phyloP scores from a whole-genome alignment of 2,329 filamentous ascomycete species.

The Zymoseptoria brevis region DNA sequence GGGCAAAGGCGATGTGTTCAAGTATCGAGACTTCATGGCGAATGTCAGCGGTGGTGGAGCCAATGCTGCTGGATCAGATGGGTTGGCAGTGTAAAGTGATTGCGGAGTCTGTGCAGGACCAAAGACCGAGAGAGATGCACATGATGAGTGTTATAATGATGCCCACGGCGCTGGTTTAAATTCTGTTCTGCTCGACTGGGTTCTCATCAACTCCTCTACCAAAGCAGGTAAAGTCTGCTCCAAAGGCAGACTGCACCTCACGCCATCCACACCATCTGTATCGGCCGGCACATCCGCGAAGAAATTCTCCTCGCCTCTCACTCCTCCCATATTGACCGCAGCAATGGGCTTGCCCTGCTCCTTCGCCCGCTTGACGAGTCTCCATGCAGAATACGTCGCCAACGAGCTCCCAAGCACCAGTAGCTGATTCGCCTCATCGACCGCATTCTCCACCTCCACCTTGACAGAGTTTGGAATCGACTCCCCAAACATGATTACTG shows the following conservation, averaged over 20 bases:
- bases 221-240: constrained; percentile 33
- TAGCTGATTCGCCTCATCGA: constrained; percentile 67
- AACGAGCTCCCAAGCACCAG: constrained; percentile 82
- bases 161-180: constrained; percentile 17
- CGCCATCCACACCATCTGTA: constrained; percentile 31
- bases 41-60: constrained; percentile 34
- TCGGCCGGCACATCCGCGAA: constrained; percentile 49
- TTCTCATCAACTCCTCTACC: constrained; percentile 20
- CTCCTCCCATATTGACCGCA: constrained; percentile 79
- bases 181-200: neutral
- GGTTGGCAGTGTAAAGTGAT: constrained; percentile 5
- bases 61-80: constrained; percentile 7
- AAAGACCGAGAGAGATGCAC: neutral
- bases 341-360: constrained; percentile 78
- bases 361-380: constrained; percentile 73
- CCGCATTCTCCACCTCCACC: constrained; percentile 64
- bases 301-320: constrained; percentile 68
- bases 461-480: constrained; percentile 66
- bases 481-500: constrained; percentile 95
- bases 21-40: constrained; percentile 83
- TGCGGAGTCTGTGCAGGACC: neutral
- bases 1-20: constrained; percentile 75
- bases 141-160: neutral
- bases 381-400: constrained; percentile 92
- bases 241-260: constrained; percentile 35